Conservation (phyloP, 306 rosid species). For the Canavalia gladiata region DNA sequence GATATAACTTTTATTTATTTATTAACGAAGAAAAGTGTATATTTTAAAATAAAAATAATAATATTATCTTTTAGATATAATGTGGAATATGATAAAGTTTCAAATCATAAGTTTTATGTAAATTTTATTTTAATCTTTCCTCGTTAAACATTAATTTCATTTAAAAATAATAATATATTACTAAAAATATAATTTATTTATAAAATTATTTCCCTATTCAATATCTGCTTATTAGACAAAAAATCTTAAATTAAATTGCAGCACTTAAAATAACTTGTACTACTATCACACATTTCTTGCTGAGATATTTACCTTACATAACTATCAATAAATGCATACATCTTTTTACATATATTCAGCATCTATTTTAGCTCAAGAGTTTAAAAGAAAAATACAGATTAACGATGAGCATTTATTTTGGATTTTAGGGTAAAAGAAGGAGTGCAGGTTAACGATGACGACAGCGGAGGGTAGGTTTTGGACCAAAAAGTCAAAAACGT, state of each 20-base stretch:
- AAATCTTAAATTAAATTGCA: background rate
- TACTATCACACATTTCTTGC: background rate
- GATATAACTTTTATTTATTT: no score
- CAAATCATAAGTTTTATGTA: no score
- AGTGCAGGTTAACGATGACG: background rate
- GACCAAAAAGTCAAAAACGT: slow-evolving; percentile 35
- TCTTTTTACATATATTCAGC: background rate
- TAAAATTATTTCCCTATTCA: no score
- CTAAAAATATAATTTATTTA: no score
- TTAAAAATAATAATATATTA: no score
- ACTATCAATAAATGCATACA: background rate
- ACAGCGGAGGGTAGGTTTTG: slow-evolving; percentile 1
- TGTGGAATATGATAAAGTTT: no score
- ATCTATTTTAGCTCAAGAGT: background rate
- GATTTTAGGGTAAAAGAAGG: background rate
- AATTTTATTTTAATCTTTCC: no score
- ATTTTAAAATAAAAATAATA: no score
- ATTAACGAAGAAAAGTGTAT: no score
- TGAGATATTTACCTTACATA: background rate
- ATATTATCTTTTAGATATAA: no score
- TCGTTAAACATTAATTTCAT: no score
- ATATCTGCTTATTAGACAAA: no score
- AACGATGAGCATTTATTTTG: background rate
- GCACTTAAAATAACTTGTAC: background rate
- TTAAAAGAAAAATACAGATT: background rate